Evolutionary conservation across 1,284 basidiomycete genomes (phyloP).

Genomic region (Thelephora terrestris): DNA sequence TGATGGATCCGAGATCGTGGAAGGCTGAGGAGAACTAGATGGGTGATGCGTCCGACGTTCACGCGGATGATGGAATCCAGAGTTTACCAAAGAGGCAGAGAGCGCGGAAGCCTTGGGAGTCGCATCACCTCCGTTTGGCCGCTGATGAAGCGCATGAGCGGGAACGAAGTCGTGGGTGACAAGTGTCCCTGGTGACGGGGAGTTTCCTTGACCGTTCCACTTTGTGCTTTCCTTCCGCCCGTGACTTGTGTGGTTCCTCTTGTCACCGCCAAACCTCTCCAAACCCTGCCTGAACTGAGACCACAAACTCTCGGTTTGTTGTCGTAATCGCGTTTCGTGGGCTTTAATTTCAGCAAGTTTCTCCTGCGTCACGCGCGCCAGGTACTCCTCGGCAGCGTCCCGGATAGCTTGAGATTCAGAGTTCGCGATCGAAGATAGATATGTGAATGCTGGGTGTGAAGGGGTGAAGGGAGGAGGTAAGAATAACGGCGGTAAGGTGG

Average conservation of each 20-base stretch:
- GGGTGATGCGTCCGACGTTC: slow-evolving; percentile 14
- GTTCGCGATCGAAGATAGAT: slow-evolving; percentile 49
- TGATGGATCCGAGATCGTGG: slow-evolving; percentile 3
- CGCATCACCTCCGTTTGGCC: slow-evolving; percentile 20
- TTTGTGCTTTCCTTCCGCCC: slow-evolving; percentile 13
- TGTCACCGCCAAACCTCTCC: slow-evolving; percentile 18
- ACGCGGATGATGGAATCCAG: slow-evolving; percentile 46
- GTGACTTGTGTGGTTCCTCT: slow-evolving; percentile 4
- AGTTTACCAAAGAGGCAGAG: slow-evolving; percentile 56
- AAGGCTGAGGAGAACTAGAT: slow-evolving; percentile 8
- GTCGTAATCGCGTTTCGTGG: slow-evolving; percentile 43
- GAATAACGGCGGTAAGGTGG: slow-evolving; percentile 41
- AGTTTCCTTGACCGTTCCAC: slow-evolving; percentile 4
- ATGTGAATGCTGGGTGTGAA: slow-evolving; percentile 58
- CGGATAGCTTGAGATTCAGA: slow-evolving; percentile 46
- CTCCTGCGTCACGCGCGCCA: slow-evolving; percentile 42
- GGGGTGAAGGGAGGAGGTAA: slow-evolving; percentile 69
- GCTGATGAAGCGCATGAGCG: slow-evolving; percentile 26
- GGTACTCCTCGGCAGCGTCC: slow-evolving; percentile 45
- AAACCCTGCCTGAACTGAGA: slow-evolving; percentile 43
- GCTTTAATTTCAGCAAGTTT: slow-evolving; percentile 49
- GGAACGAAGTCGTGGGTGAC: slow-evolving; percentile 49
- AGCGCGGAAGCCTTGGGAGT: slow-evolving; percentile 45
- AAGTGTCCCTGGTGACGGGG: slow-evolving; percentile 20
- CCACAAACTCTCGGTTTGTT: slow-evolving; percentile 57